These are phyloP conservation scores for Alisma plantagoaquatica DNA, from an alignment of 106 monocot genomes.

Conservation along the genomic window DNA sequence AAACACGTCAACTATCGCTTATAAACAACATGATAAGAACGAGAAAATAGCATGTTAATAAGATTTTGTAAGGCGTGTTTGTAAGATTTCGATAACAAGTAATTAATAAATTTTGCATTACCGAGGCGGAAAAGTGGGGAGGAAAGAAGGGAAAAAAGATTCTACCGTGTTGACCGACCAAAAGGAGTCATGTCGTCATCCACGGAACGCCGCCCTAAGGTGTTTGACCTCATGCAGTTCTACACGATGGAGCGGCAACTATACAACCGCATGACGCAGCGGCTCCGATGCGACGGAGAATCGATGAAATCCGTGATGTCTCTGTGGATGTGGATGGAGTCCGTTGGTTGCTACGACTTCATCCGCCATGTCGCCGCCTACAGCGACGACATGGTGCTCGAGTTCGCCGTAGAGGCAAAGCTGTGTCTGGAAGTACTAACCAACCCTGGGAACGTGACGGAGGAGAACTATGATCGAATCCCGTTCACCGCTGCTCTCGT, in stretches of 20 bases:
- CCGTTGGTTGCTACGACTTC: constrained; percentile 56
- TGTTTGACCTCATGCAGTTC: constrained; percentile 34
- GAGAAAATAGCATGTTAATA: neutral
- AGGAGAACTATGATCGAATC: too few species aligned
- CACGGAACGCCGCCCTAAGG: too few species aligned
- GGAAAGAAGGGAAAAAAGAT: too few species aligned
- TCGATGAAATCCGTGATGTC: constrained; percentile 26
- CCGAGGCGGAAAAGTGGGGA: neutral
- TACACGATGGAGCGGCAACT: constrained; percentile 34
- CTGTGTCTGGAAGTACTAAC: constrained; percentile 17
- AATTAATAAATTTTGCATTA: neutral
- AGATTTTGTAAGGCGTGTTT: neutral
- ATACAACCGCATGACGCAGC: constrained; percentile 16
- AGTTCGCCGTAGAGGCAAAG: constrained; percentile 29
- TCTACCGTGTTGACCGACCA: too few species aligned
- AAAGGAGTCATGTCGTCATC: too few species aligned
- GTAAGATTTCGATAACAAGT: neutral
- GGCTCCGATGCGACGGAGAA: constrained; percentile 6
- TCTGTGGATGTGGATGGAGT: constrained; percentile 73
- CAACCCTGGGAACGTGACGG: constrained; percentile 1
- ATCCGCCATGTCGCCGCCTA: constrained; percentile 30
- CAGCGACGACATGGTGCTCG: constrained; percentile 16
- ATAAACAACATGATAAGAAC: neutral
- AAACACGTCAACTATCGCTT: neutral
- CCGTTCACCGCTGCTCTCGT: too few species aligned